Percentiles rank a stretch among this genome's conserved stretches.
Evolutionary conservation across 495 filamentous ascomycete genomes (phyloP).

Genomic region (Cryomyces antarcticus): DNA sequence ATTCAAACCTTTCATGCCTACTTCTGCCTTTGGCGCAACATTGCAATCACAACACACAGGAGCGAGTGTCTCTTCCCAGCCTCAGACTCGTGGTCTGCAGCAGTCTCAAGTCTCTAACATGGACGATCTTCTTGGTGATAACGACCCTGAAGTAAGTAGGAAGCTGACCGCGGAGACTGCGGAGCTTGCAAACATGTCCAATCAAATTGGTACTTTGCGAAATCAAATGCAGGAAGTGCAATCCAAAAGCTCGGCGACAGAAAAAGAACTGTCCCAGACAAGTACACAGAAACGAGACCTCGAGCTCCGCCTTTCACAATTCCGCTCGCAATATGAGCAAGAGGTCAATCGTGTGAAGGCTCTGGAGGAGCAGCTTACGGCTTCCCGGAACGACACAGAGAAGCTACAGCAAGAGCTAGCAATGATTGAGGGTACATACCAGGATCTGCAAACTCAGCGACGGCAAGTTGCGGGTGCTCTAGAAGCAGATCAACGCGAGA

Average conservation of each 20-base stretch:
- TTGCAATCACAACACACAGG: constrained; percentile 64
- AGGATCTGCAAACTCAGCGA: constrained; percentile 73
- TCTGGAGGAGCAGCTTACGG: constrained; percentile 61
- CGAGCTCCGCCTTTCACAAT: constrained; percentile 64
- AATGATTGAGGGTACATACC: constrained; percentile 57
- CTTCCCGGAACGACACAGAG: constrained; percentile 56
- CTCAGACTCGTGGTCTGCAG: constrained; percentile 11
- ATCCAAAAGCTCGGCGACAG: constrained; percentile 50
- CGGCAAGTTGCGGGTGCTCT: constrained; percentile 52
- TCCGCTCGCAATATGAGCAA: constrained; percentile 75
- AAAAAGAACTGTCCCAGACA: constrained; percentile 58
- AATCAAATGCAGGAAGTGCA: constrained; percentile 90
- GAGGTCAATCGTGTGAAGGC: constrained; percentile 71
- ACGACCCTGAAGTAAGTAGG: constrained; percentile 74
- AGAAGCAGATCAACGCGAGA: constrained; percentile 76
- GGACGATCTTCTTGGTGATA: constrained; percentile 88
- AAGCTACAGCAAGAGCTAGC: constrained; percentile 67
- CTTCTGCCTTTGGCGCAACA: constrained; percentile 73
- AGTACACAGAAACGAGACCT: constrained; percentile 79
- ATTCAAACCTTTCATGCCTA: constrained; percentile 81
- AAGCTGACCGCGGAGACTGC: constrained; percentile 73
- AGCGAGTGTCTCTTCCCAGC: constrained; percentile 28
- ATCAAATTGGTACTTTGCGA: constrained; percentile 73
- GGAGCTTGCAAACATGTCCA: constrained; percentile 90
- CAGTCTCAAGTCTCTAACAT: constrained; percentile 31